Evolutionary conservation across 208 protist species (phyloP).

Genomic region (Trypanosoma platydactyli): DNA sequence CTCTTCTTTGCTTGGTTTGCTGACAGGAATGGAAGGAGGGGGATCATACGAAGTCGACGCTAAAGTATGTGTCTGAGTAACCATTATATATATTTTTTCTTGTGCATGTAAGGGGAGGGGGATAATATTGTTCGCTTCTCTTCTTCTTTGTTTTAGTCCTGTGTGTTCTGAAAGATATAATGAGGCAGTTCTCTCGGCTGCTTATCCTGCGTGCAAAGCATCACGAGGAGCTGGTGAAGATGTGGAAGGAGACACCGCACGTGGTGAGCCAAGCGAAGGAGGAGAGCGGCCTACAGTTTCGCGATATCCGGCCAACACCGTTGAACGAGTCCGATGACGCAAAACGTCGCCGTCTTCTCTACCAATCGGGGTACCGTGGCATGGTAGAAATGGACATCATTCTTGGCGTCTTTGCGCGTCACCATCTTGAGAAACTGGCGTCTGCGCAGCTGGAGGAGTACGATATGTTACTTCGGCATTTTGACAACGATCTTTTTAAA

Average conservation of each 20-base stretch:
- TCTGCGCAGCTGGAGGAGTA: conserved; percentile 71
- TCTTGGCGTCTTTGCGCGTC: conserved; percentile 76
- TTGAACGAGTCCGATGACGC: conserved; percentile 53
- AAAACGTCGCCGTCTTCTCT: conserved; percentile 76
- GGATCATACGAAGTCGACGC: too few relatives aligned
- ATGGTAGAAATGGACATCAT: conserved; percentile 93
- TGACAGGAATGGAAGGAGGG: too few relatives aligned
- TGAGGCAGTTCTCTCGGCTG: conserved; percentile 12
- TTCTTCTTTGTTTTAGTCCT: background rate
- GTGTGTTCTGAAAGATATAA: conserved; percentile 8
- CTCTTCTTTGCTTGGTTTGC: too few relatives aligned
- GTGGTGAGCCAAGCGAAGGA: conserved; percentile 34
- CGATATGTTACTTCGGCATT: conserved; percentile 78
- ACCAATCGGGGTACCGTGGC: conserved; percentile 83
- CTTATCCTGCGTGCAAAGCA: conserved; percentile 23
- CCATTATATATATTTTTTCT: too few relatives aligned
- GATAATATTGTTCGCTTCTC: background rate
- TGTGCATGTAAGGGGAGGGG: too few relatives aligned
- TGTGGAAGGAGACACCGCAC: conserved; percentile 23
- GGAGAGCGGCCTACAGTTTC: conserved; percentile 50
- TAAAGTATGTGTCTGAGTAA: too few relatives aligned
- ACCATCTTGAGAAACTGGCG: conserved; percentile 46
- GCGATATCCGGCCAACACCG: conserved; percentile 57
- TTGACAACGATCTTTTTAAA: conserved; percentile 85
- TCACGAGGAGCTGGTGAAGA: conserved; percentile 31